Percentiles rank a stretch among this genome's conserved stretches.
phyloP scores from a whole-genome alignment of 345 rosid species.

The Linum tenue region DNA sequence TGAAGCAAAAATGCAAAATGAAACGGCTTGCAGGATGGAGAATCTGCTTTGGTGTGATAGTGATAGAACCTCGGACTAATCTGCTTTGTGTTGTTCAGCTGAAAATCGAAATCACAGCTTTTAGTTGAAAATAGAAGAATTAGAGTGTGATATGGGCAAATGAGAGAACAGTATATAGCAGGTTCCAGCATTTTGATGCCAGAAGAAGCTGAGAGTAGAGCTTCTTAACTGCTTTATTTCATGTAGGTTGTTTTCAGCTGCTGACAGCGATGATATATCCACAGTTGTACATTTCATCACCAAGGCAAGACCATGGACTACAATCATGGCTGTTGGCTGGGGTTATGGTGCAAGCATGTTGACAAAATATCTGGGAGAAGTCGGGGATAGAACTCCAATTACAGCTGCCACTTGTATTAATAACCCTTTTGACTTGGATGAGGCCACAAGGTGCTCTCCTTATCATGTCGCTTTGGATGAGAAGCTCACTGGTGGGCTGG shows the following conservation, averaged over 20 bases:
- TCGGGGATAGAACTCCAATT: slow-evolving; percentile 73
- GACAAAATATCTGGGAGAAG: slow-evolving; percentile 83
- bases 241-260: slow-evolving; percentile 95
- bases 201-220: slow-evolving; percentile 25
- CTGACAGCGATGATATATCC: slow-evolving; percentile 90
- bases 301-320: slow-evolving; percentile 87
- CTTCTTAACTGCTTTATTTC: slow-evolving; percentile 25
- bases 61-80: no score
- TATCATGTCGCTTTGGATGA: slow-evolving; percentile 38
- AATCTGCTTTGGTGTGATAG: no score
- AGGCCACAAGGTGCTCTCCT: slow-evolving; percentile 59
- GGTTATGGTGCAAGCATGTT: slow-evolving; percentile 92
- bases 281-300: slow-evolving; percentile 60
- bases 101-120: background rate
- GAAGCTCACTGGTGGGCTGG: slow-evolving; percentile 61
- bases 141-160: background rate
- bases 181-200: background rate
- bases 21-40: no score
- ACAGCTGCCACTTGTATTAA: slow-evolving; percentile 83
- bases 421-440: slow-evolving; percentile 90
- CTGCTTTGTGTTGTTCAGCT: no score
- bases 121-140: background rate
- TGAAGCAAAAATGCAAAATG: no score
- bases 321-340: slow-evolving; percentile 75
- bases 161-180: slow-evolving; percentile 1